These are phyloP conservation scores for Aureobasidium sp. DNA, from an alignment of 2,329 filamentous ascomycete species.

Conservation along the genomic window DNA sequence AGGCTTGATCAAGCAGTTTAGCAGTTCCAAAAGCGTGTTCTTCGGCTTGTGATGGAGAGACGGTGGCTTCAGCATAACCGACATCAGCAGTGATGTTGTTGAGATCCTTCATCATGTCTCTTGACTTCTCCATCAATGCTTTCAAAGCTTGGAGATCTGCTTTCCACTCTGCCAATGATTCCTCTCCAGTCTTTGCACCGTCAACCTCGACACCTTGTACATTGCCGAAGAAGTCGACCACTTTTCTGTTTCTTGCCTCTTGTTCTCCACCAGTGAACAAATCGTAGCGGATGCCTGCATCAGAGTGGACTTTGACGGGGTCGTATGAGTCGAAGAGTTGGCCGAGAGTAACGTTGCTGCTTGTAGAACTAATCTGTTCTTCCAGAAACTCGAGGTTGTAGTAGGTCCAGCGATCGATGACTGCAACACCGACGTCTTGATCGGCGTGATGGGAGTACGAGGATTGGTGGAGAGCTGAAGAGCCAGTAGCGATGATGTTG, in stretches of 20 bases:
- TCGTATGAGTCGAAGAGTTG: slow-evolving; percentile 96
- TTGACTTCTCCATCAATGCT: slow-evolving; percentile 46
- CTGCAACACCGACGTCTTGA: slow-evolving; percentile 93
- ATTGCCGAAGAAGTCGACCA: slow-evolving; percentile 98
- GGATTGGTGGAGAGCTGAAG: slow-evolving; percentile 87
- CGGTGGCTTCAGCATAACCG: slow-evolving; percentile 11
- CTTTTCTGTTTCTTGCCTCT: slow-evolving; percentile 65
- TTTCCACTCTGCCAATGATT: slow-evolving; percentile 33
- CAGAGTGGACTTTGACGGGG: slow-evolving; percentile 85
- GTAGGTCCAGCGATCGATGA: slow-evolving; percentile 98
- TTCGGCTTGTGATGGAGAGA: slow-evolving; percentile 4
- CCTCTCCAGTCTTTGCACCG: slow-evolving; percentile 39
- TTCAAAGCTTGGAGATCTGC: slow-evolving; percentile 72
- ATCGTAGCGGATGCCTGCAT: slow-evolving; percentile 88
- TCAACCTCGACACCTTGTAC: slow-evolving; percentile 89
- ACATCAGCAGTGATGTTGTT: neutral
- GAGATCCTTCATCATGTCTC: slow-evolving; percentile 25
- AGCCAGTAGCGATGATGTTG: slow-evolving; percentile 97
- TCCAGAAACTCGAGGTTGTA: slow-evolving; percentile 98
- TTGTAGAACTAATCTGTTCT: slow-evolving; percentile 74
- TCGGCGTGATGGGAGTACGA: slow-evolving; percentile 97
- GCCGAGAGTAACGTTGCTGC: slow-evolving; percentile 80
- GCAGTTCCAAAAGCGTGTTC: slow-evolving; percentile 13
- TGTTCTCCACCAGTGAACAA: slow-evolving; percentile 80
- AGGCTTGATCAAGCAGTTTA: slow-evolving; percentile 10